phyloP scores from a whole-genome alignment of 805 yeast genomes.

The Myxozyma melibiosi region DNA sequence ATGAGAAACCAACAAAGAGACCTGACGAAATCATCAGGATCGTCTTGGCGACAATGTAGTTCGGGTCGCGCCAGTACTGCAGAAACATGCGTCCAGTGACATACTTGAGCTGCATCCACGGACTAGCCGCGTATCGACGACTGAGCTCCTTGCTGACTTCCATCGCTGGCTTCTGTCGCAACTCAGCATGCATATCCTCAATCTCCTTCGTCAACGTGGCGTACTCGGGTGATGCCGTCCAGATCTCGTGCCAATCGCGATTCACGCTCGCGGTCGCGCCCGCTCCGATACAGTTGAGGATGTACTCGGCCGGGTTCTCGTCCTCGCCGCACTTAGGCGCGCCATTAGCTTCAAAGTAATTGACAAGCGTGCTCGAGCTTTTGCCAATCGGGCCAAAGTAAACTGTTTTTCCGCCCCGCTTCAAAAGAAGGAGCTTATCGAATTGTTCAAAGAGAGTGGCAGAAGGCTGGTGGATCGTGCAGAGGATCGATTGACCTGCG shows the following conservation, averaged over 20 bases:
- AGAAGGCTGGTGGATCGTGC: constrained; percentile 80
- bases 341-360: constrained; percentile 71
- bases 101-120: constrained; percentile 47
- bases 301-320: constrained; percentile 78
- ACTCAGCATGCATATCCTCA: constrained; percentile 41
- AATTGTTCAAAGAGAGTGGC: constrained; percentile 68
- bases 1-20: constrained; percentile 71
- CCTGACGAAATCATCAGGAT: constrained; percentile 54
- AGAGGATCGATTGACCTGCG: constrained; percentile 73
- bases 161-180: constrained; percentile 33
- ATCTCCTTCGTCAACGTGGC: constrained; percentile 42
- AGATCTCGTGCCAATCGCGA: constrained; percentile 65
- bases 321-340: constrained; percentile 62
- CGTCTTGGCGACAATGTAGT: constrained; percentile 63
- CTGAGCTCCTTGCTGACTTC: constrained; percentile 33
- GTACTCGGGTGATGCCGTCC: constrained; percentile 56
- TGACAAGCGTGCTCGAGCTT: constrained; percentile 57
- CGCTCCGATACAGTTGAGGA: constrained; percentile 74
- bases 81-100: constrained; percentile 49
- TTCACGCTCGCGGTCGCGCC: constrained; percentile 70
- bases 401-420: constrained; percentile 77
- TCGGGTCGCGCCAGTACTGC: constrained; percentile 62
- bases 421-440: constrained; percentile 65
- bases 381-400: constrained; percentile 81
- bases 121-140: constrained; percentile 51